A percentile compares a stretch with the other conserved stretches of the same genome.
Conservation (phyloP, 1,284 basidiomycete species). For the Ustilago cynodontis region DNA sequence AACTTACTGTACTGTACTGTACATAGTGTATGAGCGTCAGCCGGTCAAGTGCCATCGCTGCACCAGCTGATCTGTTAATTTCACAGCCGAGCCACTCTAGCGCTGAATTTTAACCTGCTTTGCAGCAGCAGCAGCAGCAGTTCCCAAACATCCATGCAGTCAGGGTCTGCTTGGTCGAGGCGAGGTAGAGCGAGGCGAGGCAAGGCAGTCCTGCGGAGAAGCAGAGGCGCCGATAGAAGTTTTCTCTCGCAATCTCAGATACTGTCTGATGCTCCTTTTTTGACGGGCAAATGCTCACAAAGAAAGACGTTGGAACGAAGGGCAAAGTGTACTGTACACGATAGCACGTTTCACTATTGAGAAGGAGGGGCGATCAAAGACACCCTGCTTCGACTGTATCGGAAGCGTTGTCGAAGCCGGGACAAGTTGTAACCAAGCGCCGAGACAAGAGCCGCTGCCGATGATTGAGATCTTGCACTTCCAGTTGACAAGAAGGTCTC, state of each 20-base stretch:
- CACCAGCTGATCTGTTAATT: not conserved
- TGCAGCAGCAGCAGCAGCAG: not conserved
- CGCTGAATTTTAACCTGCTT: not conserved
- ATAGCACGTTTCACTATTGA: not conserved
- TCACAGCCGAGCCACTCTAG: slow-evolving; percentile 1
- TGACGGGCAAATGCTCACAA: too few relatives aligned
- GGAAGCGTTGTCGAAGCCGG: too few relatives aligned
- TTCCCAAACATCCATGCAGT: not conserved
- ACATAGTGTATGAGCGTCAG: too few relatives aligned
- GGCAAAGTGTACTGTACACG: too few relatives aligned
- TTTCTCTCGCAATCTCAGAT: not conserved
- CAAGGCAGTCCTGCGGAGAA: too few relatives aligned
- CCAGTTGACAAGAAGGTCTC: not conserved
- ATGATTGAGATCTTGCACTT: not conserved
- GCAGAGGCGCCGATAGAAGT: not conserved
- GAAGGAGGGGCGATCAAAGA: too few relatives aligned
- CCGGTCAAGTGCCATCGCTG: not conserved
- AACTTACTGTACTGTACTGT: too few relatives aligned
- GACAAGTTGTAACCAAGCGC: not conserved
- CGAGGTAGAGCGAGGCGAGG: not conserved
- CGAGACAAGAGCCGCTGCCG: not conserved
- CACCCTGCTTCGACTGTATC: too few relatives aligned
- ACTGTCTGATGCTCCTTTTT: not conserved
- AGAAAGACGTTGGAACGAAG: too few relatives aligned
- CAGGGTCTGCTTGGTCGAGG: not conserved